Evolutionary conservation across 2,329 filamentous ascomycete genomes (phyloP), one percentile per base, ranked within the genome.

Genomic region (Gaeumannomyces sp.): DNA sequence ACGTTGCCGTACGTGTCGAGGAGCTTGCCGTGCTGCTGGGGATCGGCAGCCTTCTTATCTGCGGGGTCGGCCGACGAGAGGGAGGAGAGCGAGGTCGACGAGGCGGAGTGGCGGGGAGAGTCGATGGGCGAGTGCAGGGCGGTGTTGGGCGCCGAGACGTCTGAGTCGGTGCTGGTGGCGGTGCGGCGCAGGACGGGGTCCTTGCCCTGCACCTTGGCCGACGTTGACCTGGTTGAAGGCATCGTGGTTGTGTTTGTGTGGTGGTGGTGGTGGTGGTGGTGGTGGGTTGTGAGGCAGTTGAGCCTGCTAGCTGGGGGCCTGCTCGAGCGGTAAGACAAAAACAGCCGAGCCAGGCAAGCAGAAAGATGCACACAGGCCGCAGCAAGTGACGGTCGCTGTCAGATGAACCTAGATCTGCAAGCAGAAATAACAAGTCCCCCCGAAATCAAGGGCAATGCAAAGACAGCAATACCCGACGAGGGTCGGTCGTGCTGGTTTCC

Each of bases 1-100:
- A 93, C 85, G 78, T 98, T 97, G 78, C 95, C 95, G 76, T 96
- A 95, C 16, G 92, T 94, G 80, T 99, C 93, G 69, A 95, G 73
- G 70, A 99, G 85, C 76, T 88, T 86, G 72, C 85, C 86, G 71
- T 85, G 88, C 70, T 70, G 68, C 64, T 72, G 64, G 22, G 45
- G 4, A 10, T 22, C 22, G 68, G 78, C 75, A 70, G 72, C 25
- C 45, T 59, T 64, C 70, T 65, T 64, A 56, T 83, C 80, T 64
- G 86, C 76, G 65, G 83, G 85, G 59, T 85, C 81, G 65, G 87
- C 84, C 14, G 91, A 93, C 65, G 86, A 89, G 75, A 98, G 83
- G 31, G 95, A 98, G 14, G 94, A 97, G 68, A 98, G 85, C 4
- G 95, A 98, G 4, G 94, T 97, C 56, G 91, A 91, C 10, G 95